These are phyloP conservation scores for Zalaria sp. DNA, from an alignment of 2,329 filamentous ascomycete genomes.

Conservation along the genomic window DNA sequence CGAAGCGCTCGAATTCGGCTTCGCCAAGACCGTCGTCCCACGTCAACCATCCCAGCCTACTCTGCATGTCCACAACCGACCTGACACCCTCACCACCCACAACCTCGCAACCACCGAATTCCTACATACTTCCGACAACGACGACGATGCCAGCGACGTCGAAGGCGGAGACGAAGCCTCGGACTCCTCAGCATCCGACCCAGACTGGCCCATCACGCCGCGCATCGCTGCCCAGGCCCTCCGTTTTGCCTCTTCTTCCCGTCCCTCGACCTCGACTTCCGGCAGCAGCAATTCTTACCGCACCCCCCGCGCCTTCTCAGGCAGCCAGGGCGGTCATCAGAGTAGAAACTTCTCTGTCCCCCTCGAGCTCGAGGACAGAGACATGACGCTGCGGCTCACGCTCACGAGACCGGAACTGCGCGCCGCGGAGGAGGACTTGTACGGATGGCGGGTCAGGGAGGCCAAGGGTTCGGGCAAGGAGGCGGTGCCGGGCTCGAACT, in stretches of 20 bases:
- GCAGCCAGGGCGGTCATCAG: too few relatives aligned
- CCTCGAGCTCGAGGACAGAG: conserved; percentile 19
- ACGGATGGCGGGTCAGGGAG: conserved; percentile 46
- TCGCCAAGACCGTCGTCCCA: conserved; percentile 34
- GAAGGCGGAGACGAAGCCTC: conserved; percentile 2
- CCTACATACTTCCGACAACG: not conserved
- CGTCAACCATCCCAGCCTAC: too few relatives aligned
- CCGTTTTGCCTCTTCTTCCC: not conserved
- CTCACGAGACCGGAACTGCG: conserved; percentile 79
- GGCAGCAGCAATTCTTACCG: not conserved
- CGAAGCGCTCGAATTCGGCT: conserved; percentile 87
- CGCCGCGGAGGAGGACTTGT: conserved; percentile 56
- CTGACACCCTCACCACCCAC: not conserved
- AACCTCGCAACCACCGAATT: not conserved
- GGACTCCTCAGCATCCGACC: conserved; percentile 30
- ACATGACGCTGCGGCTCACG: conserved; percentile 96
- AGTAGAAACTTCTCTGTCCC: not conserved
- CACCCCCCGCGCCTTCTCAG: not conserved
- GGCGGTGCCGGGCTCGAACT: conserved; percentile 57
- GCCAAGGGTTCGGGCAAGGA: conserved; percentile 30
- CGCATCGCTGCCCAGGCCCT: not conserved
- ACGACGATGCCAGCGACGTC: not conserved
- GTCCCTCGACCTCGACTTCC: not conserved
- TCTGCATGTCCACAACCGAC: not conserved
- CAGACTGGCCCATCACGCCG: not conserved